Evolutionary conservation across 192 early-diverging fungal species (phyloP), one percentile per base, ranked within the genome.

Genomic region (Entomortierella beljakovae): DNA sequence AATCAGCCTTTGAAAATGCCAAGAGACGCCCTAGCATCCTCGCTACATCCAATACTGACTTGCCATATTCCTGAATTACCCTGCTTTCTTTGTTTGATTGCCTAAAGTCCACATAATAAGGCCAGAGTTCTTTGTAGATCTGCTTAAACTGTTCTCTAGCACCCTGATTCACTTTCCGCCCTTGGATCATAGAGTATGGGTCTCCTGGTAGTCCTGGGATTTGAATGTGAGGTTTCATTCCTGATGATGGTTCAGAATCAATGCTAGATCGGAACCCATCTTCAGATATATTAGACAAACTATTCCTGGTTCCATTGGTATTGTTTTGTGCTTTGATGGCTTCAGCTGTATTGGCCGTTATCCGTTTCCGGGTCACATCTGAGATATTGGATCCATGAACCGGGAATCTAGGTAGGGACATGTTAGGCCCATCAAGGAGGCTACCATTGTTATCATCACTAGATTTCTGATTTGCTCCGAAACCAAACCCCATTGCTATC

Each of bases 31-130:
- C 82, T 56, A 95, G 80, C 58, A 91, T 84, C 50, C 85, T 83
- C 20, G 86, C 90, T 38, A 92, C 84, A 55, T 90, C 86, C 29
- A 81, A 38, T 34, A 91, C 85, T 59, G 92, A 87, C 46, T 83
- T 83, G 63, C 80, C 81, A 77, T 81, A 91, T 56, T 95, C 93
- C 42, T 85, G 75, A 50, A 94, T 90, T 3, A 95, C 81, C 63
- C 86, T 90, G 6, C 89, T 90, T 57, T 92, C 91, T 54, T 89
- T 90, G 51, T 90, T 83, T 18, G 73, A 80, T 10, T 87, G 66
- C 15, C 89, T 76, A 64, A 95, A 89, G 59, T 94, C 92, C 26
- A 88, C 53, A 64, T 91, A 95, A 58, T 92, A 95, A 16, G 92
- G 92, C 63, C 69, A 64, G 0, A 95, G 82, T 38, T 88, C 82